A percentile compares a stretch with the other conserved stretches of the same genome.
Conservation (phyloP, 495 filamentous ascomycete species). For the Hapsidospora chrysogenum region DNA sequence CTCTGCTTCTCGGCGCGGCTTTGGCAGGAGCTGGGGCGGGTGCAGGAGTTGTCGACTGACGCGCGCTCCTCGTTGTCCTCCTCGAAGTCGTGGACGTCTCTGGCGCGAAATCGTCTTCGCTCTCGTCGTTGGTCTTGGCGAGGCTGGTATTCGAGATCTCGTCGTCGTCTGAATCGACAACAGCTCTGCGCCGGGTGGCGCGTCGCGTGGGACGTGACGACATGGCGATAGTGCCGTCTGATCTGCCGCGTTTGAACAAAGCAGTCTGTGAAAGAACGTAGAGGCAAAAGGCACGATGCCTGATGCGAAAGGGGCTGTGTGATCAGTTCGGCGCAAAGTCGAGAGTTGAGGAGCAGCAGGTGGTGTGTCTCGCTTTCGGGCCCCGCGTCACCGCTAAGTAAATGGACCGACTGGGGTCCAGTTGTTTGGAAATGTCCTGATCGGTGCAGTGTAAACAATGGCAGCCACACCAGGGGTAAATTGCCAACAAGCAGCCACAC, state of each 20-base stretch:
- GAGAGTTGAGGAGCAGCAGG: too few species aligned
- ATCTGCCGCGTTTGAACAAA: too few species aligned
- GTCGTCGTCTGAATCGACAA: slow-evolving; percentile 64
- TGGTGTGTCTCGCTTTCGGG: too few species aligned
- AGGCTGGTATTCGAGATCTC: slow-evolving; percentile 32
- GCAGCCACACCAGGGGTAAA: slow-evolving; percentile 11
- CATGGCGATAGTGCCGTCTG: too few species aligned
- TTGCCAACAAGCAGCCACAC: too few species aligned
- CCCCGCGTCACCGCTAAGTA: too few species aligned
- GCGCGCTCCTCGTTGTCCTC: slow-evolving; percentile 11
- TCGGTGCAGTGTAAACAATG: slow-evolving; percentile 18
- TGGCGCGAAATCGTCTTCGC: slow-evolving; percentile 65
- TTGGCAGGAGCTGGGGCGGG: not conserved
- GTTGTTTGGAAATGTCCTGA: slow-evolving; percentile 4
- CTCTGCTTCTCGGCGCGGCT: slow-evolving; percentile 6
- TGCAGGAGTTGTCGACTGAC: slow-evolving; percentile 30
- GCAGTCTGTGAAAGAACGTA: too few species aligned
- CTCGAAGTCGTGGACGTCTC: slow-evolving; percentile 13
- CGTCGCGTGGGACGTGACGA: slow-evolving; percentile 61
- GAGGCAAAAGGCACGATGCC: not conserved
- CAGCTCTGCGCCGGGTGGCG: slow-evolving; percentile 46
- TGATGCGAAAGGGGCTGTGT: too few species aligned
- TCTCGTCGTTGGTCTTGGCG: slow-evolving; percentile 42
- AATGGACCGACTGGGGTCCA: too few species aligned
- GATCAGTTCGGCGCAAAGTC: too few species aligned